Evolutionary conservation across 2,329 filamentous ascomycete genomes (phyloP).

Genomic region (Pseudocercospora fuligena): DNA sequence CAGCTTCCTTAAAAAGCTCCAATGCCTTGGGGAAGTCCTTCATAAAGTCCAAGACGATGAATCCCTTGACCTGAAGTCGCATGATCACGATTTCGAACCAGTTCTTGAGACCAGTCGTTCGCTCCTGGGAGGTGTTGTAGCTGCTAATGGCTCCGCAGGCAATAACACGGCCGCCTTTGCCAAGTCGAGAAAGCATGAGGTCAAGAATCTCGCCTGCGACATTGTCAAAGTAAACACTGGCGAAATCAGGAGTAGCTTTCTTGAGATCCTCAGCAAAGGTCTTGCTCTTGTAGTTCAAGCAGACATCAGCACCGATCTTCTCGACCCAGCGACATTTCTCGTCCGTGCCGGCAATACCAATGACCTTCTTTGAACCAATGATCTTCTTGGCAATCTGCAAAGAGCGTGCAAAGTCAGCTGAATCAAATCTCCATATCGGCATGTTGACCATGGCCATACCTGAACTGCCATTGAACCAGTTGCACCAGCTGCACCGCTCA

Average conservation of each 20-base stretch:
- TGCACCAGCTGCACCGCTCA: conserved; percentile 56
- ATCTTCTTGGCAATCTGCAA: conserved; percentile 59
- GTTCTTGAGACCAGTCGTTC: conserved; percentile 41
- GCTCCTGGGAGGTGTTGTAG: conserved; percentile 63
- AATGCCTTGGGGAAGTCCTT: conserved; percentile 33
- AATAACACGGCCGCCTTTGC: conserved; percentile 65
- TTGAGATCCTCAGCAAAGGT: conserved; percentile 54
- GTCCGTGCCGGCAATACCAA: conserved; percentile 59
- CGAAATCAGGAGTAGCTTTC: conserved; percentile 51
- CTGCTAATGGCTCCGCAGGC: conserved; percentile 73
- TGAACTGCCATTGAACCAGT: conserved; percentile 54
- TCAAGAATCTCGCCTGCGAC: conserved; percentile 74
- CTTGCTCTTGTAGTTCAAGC: conserved; percentile 59
- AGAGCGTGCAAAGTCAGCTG: conserved; percentile 40
- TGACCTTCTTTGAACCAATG: conserved; percentile 49
- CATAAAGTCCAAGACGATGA: conserved; percentile 42
- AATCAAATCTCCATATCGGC: conserved; percentile 47
- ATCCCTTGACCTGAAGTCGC: conserved; percentile 40
- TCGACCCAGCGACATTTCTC: conserved; percentile 60
- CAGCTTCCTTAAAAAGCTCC: conserved; percentile 37
- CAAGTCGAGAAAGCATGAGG: conserved; percentile 67
- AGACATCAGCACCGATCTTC: conserved; percentile 57
- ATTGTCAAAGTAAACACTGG: conserved; percentile 75
- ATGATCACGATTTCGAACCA: conserved; percentile 44
- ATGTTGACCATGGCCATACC: conserved; percentile 58